Conservation (phyloP, 345 rosid genomes). For the Eucalyptus decipiens region DNA sequence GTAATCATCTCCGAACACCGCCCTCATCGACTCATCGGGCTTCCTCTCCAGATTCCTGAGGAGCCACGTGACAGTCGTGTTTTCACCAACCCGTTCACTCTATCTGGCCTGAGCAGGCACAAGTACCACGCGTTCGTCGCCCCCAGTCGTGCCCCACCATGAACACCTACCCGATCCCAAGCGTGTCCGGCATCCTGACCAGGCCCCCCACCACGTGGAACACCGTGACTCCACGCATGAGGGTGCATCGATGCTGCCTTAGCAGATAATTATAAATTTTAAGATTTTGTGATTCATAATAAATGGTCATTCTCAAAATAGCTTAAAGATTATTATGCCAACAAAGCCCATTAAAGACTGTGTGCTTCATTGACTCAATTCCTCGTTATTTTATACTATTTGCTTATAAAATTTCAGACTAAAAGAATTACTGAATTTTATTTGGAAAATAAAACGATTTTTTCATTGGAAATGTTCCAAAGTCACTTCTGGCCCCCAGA, state of each 20-base stretch:
- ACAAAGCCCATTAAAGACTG: fast-evolving
- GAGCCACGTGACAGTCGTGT: conserved; percentile 17
- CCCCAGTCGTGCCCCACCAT: conserved; percentile 66
- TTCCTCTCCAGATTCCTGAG: conserved; percentile 34
- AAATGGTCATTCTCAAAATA: too few species aligned
- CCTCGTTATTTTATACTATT: not conserved
- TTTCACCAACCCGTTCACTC: conserved; percentile 59
- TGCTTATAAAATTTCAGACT: not conserved
- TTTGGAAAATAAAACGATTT: not conserved
- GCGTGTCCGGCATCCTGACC: conserved; percentile 1
- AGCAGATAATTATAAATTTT: not conserved
- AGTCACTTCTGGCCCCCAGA: not conserved
- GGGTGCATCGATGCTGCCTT: conserved; percentile 36
- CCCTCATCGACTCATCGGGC: conserved; percentile 22
- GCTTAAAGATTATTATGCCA: fast-evolving
- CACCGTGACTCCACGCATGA: conserved; percentile 7
- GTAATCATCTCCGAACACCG: conserved; percentile 46
- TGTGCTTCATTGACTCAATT: not conserved
- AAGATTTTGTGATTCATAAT: too few species aligned
- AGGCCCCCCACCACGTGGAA: conserved; percentile 9
- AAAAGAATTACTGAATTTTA: too few species aligned
- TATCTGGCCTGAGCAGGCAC: conserved; percentile 44
- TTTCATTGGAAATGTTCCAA: not conserved
- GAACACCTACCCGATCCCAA: conserved; percentile 27
- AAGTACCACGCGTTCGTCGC: conserved; percentile 43